Evolutionary conservation across 371 early-diverging fungal genomes (phyloP), one percentile per base, ranked within the genome.

Genomic region (Coemansia sp.): DNA sequence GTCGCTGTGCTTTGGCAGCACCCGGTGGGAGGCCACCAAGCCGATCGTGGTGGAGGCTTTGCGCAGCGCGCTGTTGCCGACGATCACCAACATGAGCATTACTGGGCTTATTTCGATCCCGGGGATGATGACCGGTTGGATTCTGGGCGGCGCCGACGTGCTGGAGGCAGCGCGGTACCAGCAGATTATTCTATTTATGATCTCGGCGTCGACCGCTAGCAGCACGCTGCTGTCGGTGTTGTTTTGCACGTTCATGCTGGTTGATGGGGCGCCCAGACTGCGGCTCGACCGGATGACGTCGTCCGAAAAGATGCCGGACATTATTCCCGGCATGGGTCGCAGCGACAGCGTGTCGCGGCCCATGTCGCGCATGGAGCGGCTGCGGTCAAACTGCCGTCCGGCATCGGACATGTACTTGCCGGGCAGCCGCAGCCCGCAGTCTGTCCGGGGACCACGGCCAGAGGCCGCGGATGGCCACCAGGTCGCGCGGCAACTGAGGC

Each of bases 101-200:
- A 90, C 90, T 57, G 95, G 94, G 0, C 72, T 94, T 59, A 90
- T 94, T 55, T 87, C 91, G 10, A 93, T 94, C 45, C 94, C 94
- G 0, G 94, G 92, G 1, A 86, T 91, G 83, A 93, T 94, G 94
- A 92, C 91, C 0, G 95, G 95, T 60, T 93, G 92, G 69, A 88
- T 93, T 51, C 79, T 93, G 41, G 92, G 90, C 33, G 95, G 95
- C 4, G 88, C 89, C 1, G 81, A 85, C 16, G 87, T 92, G 31
- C 83, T 84, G 64, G 85, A 90, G 54, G 95, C 95, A 0, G 90
- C 87, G 3, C 60, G 84, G 54, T 91, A 90, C 69, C 93, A 94
- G 69, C 86, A 87, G 63, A 87, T 92, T 53, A 86, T 93, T 58
- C 86, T 90, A 80, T 92, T 90, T 65, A 83, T 93, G 87, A 88